Percentiles rank a stretch among this genome's conserved stretches.
Evolutionary conservation across 2,329 filamentous ascomycete genomes (phyloP).

Genomic region (Cladosporium sp.): DNA sequence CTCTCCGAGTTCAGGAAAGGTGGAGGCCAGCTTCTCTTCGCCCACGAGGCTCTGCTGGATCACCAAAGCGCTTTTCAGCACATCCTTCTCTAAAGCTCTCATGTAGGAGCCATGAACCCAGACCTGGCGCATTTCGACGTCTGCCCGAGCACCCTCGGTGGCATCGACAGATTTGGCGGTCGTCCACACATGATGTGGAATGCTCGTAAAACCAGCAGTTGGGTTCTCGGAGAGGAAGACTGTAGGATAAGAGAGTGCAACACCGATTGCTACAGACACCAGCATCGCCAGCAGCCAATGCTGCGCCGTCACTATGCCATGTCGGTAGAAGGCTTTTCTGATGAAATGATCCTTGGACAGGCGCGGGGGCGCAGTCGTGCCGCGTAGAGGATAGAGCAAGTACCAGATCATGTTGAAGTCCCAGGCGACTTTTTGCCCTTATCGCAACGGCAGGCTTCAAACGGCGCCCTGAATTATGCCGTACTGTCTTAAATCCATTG

Average conservation of each 20-base stretch:
- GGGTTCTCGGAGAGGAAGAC: constrained; percentile 68
- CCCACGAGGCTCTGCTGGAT: constrained; percentile 66
- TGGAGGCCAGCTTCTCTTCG: constrained; percentile 22
- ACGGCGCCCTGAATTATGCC: too few species aligned
- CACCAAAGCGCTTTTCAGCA: constrained; percentile 60
- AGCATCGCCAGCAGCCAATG: constrained; percentile 71
- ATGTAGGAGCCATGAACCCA: constrained; percentile 81
- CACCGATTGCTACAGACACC: constrained; percentile 64
- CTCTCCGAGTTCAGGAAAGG: constrained; percentile 19
- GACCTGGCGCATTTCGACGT: constrained; percentile 75
- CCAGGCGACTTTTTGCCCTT: too few species aligned
- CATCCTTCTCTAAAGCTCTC: constrained; percentile 60
- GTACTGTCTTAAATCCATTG: too few species aligned
- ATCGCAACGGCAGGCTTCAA: too few species aligned
- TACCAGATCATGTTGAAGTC: constrained; percentile 32
- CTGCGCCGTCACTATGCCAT: constrained; percentile 63
- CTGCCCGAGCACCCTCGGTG: constrained; percentile 44
- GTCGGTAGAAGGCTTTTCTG: constrained; percentile 58
- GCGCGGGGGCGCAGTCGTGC: constrained; percentile 67
- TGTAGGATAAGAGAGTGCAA: constrained; percentile 66
- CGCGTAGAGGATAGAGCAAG: constrained; percentile 67
- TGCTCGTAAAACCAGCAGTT: constrained; percentile 61
- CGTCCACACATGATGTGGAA: constrained; percentile 78
- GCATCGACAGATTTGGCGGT: constrained; percentile 27
- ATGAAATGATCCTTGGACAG: constrained; percentile 60